A percentile compares a stretch with the other conserved stretches of the same genome.
Evolutionary conservation across 2,329 filamentous ascomycete species (phyloP).

Genomic region (Onygenales sp.): DNA sequence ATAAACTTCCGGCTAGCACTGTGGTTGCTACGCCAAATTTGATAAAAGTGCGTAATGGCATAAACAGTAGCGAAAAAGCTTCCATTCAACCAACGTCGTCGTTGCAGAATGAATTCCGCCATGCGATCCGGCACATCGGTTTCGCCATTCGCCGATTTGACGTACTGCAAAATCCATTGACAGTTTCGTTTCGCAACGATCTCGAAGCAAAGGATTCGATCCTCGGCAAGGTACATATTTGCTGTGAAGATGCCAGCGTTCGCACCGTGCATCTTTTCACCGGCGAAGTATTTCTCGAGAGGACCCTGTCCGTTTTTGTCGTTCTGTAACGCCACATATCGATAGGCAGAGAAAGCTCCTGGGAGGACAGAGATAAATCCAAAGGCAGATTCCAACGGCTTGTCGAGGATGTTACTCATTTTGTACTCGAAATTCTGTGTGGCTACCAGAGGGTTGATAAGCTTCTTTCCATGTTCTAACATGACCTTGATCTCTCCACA

Average conservation of each 20-base stretch:
- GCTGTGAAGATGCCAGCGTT: conserved; percentile 95
- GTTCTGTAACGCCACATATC: conserved; percentile 88
- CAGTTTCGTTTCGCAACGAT: conserved; percentile 95
- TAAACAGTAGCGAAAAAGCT: conserved; percentile 98
- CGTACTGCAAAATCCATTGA: conserved; percentile 94
- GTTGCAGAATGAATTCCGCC: conserved; percentile 88
- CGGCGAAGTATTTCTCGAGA: conserved; percentile 91
- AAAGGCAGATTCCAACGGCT: conserved; percentile 92
- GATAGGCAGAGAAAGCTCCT: conserved; percentile 96
- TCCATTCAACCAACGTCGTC: conserved; percentile 94
- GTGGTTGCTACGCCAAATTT: conserved; percentile 90
- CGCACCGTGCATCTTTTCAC: conserved; percentile 88
- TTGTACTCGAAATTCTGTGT: conserved; percentile 99
- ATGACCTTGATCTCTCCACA: conserved; percentile 99
- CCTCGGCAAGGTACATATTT: conserved; percentile 54
- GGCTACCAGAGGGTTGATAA: conserved; percentile 87
- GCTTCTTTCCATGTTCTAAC: conserved; percentile 75
- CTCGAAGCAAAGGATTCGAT: conserved; percentile 53
- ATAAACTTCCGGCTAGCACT: conserved; percentile 77
- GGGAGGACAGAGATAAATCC: conserved; percentile 96
- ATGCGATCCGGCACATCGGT: conserved; percentile 94
- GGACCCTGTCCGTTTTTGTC: conserved; percentile 91
- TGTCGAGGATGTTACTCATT: conserved; percentile 98
- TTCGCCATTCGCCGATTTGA: conserved; percentile 94
- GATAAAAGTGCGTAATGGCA: conserved; percentile 86